Percentiles rank a stretch among this genome's conserved stretches.
These are phyloP conservation scores for Cafeteria roenbergensis DNA, from an alignment of 108 stramenopile genomes.

Conservation along the genomic window DNA sequence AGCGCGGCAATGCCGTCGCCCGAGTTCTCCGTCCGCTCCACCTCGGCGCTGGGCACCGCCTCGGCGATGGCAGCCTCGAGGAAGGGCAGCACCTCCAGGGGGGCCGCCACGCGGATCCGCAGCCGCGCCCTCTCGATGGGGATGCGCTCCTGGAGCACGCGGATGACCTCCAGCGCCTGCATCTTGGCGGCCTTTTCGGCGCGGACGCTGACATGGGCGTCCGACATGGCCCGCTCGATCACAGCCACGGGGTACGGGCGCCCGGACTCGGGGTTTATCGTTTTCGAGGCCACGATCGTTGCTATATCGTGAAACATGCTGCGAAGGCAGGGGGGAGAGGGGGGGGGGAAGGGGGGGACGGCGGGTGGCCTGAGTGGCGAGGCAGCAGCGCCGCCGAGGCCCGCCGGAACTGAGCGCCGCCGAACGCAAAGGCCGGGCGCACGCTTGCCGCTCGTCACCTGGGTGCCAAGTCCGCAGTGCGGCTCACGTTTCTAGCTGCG, in stretches of 20 bases:
- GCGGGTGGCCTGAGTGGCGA: too few species aligned
- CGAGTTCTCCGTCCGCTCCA: background rate
- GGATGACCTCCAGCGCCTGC: slow-evolving; percentile 87
- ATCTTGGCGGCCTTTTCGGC: slow-evolving; percentile 70
- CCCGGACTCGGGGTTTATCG: slow-evolving; percentile 65
- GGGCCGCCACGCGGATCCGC: slow-evolving; percentile 52
- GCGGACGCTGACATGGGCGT: slow-evolving; percentile 75
- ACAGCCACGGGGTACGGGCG: slow-evolving; percentile 69
- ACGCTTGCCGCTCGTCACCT: too few species aligned
- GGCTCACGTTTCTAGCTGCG: slow-evolving; percentile 5
- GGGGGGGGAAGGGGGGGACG: too few species aligned
- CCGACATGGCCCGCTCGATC: slow-evolving; percentile 60
- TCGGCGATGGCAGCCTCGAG: background rate
- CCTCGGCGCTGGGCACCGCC: background rate
- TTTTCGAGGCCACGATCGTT: slow-evolving; percentile 73
- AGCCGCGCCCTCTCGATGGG: slow-evolving; percentile 86
- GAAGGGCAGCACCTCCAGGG: slow-evolving; percentile 4
- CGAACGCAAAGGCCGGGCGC: too few species aligned
- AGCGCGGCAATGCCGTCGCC: background rate
- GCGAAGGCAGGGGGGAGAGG: background rate
- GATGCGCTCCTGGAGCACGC: slow-evolving; percentile 61
- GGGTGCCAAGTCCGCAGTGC: too few species aligned
- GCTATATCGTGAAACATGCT: slow-evolving; percentile 65
- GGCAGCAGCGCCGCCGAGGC: too few species aligned
- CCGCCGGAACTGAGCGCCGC: too few species aligned